Conservation (phyloP, 2,329 filamentous ascomycete species). For the Botrytis pseudocinerea region DNA sequence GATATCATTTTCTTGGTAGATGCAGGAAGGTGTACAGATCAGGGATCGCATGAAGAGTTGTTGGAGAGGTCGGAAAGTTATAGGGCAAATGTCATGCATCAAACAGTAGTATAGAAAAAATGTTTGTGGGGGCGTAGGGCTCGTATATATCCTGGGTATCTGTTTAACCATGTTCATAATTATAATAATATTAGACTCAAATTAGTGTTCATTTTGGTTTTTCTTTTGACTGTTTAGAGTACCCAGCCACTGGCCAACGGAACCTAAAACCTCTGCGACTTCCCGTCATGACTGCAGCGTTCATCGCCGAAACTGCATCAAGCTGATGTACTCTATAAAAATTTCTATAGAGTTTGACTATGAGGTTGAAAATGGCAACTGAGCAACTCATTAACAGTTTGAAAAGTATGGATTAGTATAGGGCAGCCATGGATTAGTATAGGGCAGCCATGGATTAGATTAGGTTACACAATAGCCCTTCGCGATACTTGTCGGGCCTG, state of each 20-base stretch:
- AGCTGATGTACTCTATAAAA: not conserved
- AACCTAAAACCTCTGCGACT: not conserved
- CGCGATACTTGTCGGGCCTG: not conserved
- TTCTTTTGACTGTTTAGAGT: not conserved
- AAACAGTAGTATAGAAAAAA: constrained; percentile 50
- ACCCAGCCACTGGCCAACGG: not conserved
- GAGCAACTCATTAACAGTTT: not conserved
- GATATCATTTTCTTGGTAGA: constrained; percentile 60
- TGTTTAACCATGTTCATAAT: not conserved
- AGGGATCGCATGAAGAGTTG: constrained; percentile 55
- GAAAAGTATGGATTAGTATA: not conserved
- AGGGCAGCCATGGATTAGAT: too few relatives aligned
- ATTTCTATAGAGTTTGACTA: not conserved
- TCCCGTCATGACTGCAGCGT: not conserved
- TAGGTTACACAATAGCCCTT: not conserved
- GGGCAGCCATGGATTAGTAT: not conserved
- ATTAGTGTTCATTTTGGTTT: not conserved
- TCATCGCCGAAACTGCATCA: not conserved
- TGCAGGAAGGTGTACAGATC: constrained; percentile 53
- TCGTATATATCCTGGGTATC: not conserved
- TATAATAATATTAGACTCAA: constrained; percentile 3
- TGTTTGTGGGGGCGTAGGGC: constrained; percentile 46
- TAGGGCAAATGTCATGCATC: constrained; percentile 46
- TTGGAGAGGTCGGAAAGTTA: constrained; percentile 53
- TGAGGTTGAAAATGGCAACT: not conserved